These are phyloP conservation scores for Coprinellus aureogranulatus DNA, from an alignment of 768 basidiomycete species.

Conservation along the genomic window DNA sequence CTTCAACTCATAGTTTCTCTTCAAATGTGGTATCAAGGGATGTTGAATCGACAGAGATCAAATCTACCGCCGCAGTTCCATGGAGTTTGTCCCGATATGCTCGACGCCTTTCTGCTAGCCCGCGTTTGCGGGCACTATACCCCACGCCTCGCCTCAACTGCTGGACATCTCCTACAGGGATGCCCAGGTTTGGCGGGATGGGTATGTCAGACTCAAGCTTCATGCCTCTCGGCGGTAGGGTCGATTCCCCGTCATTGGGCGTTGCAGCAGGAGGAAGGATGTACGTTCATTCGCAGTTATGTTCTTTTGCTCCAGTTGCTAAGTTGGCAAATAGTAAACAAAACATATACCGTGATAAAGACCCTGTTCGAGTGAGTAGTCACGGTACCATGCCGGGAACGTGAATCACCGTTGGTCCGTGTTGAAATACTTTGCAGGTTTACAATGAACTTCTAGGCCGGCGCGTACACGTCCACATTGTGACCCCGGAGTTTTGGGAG, in stretches of 20 bases:
- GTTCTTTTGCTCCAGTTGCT: neutral
- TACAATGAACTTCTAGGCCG: constrained; percentile 15
- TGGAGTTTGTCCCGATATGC: neutral
- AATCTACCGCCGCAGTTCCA: neutral
- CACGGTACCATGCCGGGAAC: no score
- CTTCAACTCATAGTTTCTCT: no score
- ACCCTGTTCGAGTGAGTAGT: constrained; percentile 10
- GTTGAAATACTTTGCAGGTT: constrained; percentile 2
- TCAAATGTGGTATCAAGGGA: no score
- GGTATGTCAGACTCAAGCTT: no score
- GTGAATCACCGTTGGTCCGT: neutral
- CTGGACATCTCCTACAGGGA: no score
- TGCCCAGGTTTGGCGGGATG: no score
- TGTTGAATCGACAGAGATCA: no score
- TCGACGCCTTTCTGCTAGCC: neutral
- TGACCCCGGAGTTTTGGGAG: constrained; percentile 18
- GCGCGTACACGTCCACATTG: constrained; percentile 15
- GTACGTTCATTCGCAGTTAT: neutral
- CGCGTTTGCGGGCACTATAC: neutral
- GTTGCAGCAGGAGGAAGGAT: constrained; percentile 12
- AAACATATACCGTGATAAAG: constrained; percentile 14
- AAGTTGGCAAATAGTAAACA: constrained; percentile 8
- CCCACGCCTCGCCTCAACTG: no score
- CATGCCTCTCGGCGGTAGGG: neutral
- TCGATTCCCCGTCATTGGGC: neutral